Percentiles rank a stretch among this genome's conserved stretches.
Conservation (phyloP, 2,329 filamentous ascomycete species). For the Epichloe coenophiala region DNA sequence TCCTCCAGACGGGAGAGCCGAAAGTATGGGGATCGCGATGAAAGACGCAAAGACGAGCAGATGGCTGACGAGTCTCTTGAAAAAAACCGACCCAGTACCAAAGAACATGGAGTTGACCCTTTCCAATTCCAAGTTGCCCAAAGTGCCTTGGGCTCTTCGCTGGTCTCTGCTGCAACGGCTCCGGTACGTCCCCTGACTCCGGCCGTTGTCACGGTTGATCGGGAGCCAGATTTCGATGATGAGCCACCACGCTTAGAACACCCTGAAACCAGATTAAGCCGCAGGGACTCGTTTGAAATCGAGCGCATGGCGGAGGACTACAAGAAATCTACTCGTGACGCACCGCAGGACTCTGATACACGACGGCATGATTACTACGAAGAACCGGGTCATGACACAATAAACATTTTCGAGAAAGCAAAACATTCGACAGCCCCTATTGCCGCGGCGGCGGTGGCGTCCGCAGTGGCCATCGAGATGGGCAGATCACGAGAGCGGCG, state of each 20-base stretch:
- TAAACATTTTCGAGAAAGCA: slow-evolving; percentile 30
- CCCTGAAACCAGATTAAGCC: slow-evolving; percentile 28
- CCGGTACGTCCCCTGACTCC: slow-evolving; percentile 31
- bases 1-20: slow-evolving; percentile 12
- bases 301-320: slow-evolving; percentile 21
- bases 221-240: slow-evolving; percentile 36
- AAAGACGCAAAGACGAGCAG: slow-evolving; percentile 16
- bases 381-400: slow-evolving; percentile 30
- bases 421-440: slow-evolving; percentile 35
- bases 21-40: slow-evolving; percentile 13
- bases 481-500: slow-evolving; percentile 21
- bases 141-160: slow-evolving; percentile 20
- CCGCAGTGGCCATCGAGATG: slow-evolving; percentile 31
- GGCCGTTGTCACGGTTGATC: slow-evolving; percentile 37
- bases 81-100: slow-evolving; percentile 8
- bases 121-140: slow-evolving; percentile 45
- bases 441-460: slow-evolving; percentile 31
- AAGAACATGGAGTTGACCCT: slow-evolving; percentile 29
- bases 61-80: slow-evolving; percentile 12
- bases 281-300: slow-evolving; percentile 36
- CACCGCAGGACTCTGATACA: slow-evolving; percentile 9
- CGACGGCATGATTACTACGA: slow-evolving; percentile 17
- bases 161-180: not conserved
- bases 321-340: slow-evolving; percentile 11
- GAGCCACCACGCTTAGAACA: slow-evolving; percentile 16